Conservation (phyloP, 768 basidiomycete genomes). For the Suillus placidus region DNA sequence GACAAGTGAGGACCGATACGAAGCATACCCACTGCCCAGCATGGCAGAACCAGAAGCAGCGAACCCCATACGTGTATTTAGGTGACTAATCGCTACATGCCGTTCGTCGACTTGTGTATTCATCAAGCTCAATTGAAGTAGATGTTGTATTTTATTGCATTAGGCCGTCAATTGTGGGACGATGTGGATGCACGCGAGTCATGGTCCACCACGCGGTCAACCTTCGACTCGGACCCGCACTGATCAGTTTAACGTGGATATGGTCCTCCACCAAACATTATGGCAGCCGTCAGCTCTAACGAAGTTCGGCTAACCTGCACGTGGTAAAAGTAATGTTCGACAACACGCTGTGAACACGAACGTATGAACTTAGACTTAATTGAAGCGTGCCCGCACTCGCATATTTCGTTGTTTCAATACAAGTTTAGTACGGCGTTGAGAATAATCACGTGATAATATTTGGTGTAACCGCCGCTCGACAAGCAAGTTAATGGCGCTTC, state of each 20-base stretch:
- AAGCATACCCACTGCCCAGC: neutral
- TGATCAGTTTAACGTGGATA: neutral
- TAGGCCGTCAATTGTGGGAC: neutral
- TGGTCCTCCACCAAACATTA: neutral
- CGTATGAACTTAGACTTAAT: neutral
- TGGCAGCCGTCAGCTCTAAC: neutral
- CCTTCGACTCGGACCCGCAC: neutral
- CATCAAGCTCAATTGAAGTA: neutral
- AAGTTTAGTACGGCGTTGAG: neutral
- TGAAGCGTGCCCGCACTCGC: neutral
- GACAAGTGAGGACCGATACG: neutral
- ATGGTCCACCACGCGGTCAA: neutral
- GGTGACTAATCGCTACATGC: neutral
- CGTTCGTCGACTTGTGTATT: neutral
- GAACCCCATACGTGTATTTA: conserved; percentile 1
- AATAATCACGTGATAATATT: neutral
- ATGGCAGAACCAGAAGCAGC: neutral
- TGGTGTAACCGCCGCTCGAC: neutral
- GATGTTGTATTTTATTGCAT: conserved; percentile 1
- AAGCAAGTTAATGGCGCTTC: neutral
- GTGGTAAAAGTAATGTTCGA: neutral
- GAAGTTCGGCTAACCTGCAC: neutral
- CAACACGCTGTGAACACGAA: neutral
- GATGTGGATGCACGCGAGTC: neutral
- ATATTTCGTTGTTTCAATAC: neutral